Conservation (phyloP, 345 rosid genomes). For the Acer campestre region DNA sequence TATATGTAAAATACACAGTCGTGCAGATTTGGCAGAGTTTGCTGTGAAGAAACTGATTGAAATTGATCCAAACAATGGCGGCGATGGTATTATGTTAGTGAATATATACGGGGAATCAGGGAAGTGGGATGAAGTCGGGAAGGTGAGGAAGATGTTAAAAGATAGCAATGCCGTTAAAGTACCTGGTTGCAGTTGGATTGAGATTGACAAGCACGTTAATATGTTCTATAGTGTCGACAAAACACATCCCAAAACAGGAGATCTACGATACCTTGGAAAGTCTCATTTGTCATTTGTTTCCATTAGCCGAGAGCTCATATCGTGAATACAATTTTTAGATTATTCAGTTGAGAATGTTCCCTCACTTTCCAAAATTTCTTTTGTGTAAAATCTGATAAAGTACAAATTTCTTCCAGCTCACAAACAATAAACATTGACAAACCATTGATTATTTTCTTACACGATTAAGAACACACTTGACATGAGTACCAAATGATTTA, state of each 20-base stretch:
- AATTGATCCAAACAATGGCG: constrained; percentile 67
- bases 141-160: constrained; percentile 63
- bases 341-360: not conserved
- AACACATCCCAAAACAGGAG: constrained; percentile 60
- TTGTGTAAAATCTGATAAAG: too few species aligned
- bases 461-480: too few species aligned
- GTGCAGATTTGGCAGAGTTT: constrained; percentile 60
- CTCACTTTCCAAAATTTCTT: not conserved
- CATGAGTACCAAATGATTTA: too few species aligned
- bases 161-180: constrained; percentile 62
- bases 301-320: not conserved
- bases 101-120: constrained; percentile 73
- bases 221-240: constrained; percentile 69
- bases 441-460: too few species aligned
- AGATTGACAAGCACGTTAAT: constrained; percentile 60
- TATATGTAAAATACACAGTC: constrained; percentile 66
- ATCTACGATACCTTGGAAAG: constrained; percentile 49
- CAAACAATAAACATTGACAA: too few species aligned
- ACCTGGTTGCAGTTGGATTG: constrained; percentile 92
- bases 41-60: constrained; percentile 65
- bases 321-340: not conserved
- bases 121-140: constrained; percentile 71
- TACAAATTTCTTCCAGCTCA: too few species aligned
- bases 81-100: constrained; percentile 73
- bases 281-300: constrained; percentile 32